Percentiles rank a stretch among this genome's conserved stretches.
Evolutionary conservation across 2,329 filamentous ascomycete genomes (phyloP).

Genomic region (Rhinocladiella mackenziei): DNA sequence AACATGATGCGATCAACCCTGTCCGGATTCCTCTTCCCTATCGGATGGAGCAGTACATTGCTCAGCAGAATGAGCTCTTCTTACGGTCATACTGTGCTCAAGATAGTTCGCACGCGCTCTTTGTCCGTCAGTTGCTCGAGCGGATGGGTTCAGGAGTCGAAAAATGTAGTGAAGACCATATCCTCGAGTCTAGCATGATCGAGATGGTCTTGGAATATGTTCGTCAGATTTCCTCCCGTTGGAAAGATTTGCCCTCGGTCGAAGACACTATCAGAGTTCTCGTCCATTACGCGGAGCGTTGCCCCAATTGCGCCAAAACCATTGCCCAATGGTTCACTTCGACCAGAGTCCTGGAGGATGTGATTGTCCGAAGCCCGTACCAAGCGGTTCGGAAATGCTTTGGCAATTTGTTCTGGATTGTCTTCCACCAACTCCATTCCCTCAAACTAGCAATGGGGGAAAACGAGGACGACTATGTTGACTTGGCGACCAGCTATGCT

Average conservation of each 20-base stretch:
- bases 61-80: conserved; percentile 66
- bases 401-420: conserved; percentile 15
- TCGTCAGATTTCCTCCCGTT: conserved; percentile 69
- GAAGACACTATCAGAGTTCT: conserved; percentile 55
- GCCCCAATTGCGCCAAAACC: conserved; percentile 20
- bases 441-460: conserved; percentile 2
- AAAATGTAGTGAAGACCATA: conserved; percentile 48
- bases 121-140: conserved; percentile 61
- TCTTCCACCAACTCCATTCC: conserved; percentile 16
- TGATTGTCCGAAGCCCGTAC: conserved; percentile 22
- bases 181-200: conserved; percentile 44
- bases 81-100: conserved; percentile 75
- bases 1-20: conserved; percentile 47
- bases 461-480: conserved; percentile 3
- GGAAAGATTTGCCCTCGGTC: conserved; percentile 65
- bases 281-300: conserved; percentile 46
- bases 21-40: conserved; percentile 46
- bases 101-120: conserved; percentile 65
- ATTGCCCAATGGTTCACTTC: conserved; percentile 24
- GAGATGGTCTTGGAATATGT: conserved; percentile 56
- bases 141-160: conserved; percentile 50
- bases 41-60: conserved; percentile 54
- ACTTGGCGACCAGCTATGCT: conserved; percentile 6
- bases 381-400: conserved; percentile 23
- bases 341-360: conserved; percentile 19